Percentiles rank a stretch among this genome's conserved stretches.
These are phyloP conservation scores for Solioccasus polychromus DNA, from an alignment of 768 basidiomycete species.

Conservation along the genomic window DNA sequence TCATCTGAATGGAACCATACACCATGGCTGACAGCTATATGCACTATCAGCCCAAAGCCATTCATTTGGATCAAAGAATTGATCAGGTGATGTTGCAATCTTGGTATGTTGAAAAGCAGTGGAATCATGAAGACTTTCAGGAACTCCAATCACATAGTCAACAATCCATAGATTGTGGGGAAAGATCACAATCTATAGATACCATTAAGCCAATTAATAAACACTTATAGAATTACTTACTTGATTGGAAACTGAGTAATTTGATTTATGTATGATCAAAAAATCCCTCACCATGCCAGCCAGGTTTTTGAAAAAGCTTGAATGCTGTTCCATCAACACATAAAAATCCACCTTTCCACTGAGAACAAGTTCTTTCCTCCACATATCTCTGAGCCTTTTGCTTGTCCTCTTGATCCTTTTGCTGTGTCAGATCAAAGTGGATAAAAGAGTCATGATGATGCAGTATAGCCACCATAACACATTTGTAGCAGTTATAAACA, in stretches of 20 bases:
- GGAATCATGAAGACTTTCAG: conserved; percentile 15
- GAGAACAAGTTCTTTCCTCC: not conserved
- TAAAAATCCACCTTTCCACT: conserved; percentile 8
- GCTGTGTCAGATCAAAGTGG: conserved; percentile 1
- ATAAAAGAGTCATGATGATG: conserved; percentile 9
- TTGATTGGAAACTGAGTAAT: conserved; percentile 12
- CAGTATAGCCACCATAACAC: conserved; percentile 13
- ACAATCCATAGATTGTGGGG: conserved; percentile 13
- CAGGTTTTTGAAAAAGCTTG: conserved; percentile 20
- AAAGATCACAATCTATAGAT: conserved; percentile 5
- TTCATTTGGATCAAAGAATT: conserved; percentile 4
- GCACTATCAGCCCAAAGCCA: conserved; percentile 22
- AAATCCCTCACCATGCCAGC: conserved; percentile 16
- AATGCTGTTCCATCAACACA: conserved; percentile 12
- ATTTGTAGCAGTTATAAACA: conserved; percentile 16
- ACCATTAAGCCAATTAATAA: not conserved
- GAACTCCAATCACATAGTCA: conserved; percentile 13
- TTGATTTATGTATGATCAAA: conserved; percentile 7
- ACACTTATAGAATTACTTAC: no score
- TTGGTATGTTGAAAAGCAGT: not conserved
- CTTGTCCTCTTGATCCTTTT: not conserved
- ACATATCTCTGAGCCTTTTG: not conserved
- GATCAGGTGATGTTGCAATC: not conserved
- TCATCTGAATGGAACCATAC: conserved; percentile 26
- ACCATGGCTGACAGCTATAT: conserved; percentile 20